Percentiles rank a stretch among this genome's conserved stretches.
These are phyloP conservation scores for Wickerhamomyces bovis DNA, from an alignment of 805 yeast species.

Conservation along the genomic window DNA sequence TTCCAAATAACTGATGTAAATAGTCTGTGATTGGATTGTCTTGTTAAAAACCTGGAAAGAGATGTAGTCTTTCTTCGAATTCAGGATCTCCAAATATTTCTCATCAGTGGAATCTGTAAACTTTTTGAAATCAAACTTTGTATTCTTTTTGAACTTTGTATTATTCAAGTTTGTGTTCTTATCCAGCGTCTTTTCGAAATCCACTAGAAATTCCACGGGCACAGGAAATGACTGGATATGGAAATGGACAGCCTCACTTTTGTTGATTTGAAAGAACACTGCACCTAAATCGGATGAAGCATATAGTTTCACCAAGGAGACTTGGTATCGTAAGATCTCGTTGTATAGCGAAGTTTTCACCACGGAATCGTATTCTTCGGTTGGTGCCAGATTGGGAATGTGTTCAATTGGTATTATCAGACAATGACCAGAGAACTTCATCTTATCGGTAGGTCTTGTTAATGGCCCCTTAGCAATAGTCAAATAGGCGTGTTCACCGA, in stretches of 20 bases:
- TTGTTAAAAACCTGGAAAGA: slow-evolving; percentile 30
- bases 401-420: slow-evolving; percentile 77
- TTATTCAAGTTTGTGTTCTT: slow-evolving; percentile 42
- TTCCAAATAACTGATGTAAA: slow-evolving; percentile 25
- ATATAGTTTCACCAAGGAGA: slow-evolving; percentile 42
- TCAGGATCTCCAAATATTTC: slow-evolving; percentile 23
- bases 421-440: slow-evolving; percentile 73
- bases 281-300: slow-evolving; percentile 39
- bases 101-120: slow-evolving; percentile 23
- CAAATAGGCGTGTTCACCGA: slow-evolving; percentile 59
- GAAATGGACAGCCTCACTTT: slow-evolving; percentile 60
- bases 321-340: slow-evolving; percentile 45
- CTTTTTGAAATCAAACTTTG: slow-evolving; percentile 36
- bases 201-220: slow-evolving; percentile 34
- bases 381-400: slow-evolving; percentile 37
- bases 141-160: slow-evolving; percentile 37
- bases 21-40: slow-evolving; percentile 25
- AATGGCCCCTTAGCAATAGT: slow-evolving; percentile 87
- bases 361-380: slow-evolving; percentile 13
- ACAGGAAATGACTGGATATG: slow-evolving; percentile 78
- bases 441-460: slow-evolving; percentile 41
- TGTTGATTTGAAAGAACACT: slow-evolving; percentile 65
- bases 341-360: slow-evolving; percentile 28
- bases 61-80: slow-evolving; percentile 24
- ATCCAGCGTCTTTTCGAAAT: slow-evolving; percentile 41